phyloP scores from a whole-genome alignment of 108 stramenopile genomes.

The Chaetoceros muelleri region DNA sequence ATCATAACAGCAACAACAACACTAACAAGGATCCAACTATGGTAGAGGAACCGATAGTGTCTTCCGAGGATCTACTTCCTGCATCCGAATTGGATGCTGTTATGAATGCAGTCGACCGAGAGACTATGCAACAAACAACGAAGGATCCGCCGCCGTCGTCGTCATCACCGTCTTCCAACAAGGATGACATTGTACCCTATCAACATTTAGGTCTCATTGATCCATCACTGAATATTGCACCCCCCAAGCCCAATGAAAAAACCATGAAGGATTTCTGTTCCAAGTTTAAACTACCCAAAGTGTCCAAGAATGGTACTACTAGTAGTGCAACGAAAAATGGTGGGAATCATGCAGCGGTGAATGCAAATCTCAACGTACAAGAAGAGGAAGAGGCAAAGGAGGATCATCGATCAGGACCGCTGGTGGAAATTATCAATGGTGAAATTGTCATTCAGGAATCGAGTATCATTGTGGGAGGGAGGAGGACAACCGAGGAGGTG shows the following conservation, averaged over 20 bases:
- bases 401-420: conserved; percentile 20
- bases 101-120: background rate
- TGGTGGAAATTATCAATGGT: conserved; percentile 49
- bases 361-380: background rate
- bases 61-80: too few species aligned
- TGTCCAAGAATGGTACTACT: too few species aligned
- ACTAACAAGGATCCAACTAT: too few species aligned
- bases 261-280: conserved; percentile 2
- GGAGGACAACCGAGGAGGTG: conserved; percentile 21
- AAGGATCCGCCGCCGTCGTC: background rate
- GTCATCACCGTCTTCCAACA: background rate
- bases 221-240: background rate
- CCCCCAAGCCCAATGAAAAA: background rate
- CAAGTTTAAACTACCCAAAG: background rate
- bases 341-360: background rate
- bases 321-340: background rate
- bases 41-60: too few species aligned
- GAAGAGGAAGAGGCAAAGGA: background rate
- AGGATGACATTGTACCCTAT: background rate
- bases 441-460: conserved; percentile 64
- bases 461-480: conserved; percentile 23
- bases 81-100: too few species aligned
- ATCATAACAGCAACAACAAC: too few species aligned
- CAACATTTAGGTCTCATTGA: background rate
- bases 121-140: background rate